Conservation (phyloP, 225 moss, liverwort and hornwort species). For the Straminergon stramineum region DNA sequence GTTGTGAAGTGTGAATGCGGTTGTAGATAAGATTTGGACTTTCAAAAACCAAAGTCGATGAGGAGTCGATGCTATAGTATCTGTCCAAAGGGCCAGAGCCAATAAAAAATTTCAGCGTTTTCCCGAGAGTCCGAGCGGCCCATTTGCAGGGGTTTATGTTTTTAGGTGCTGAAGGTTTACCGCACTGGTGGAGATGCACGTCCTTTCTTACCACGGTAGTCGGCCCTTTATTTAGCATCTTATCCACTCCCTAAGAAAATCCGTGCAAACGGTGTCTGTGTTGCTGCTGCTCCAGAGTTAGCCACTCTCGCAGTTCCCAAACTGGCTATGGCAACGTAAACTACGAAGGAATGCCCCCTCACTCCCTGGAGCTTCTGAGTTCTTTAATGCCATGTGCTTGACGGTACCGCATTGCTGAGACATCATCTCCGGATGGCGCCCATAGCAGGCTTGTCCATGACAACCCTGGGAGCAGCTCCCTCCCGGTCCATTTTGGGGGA, state of each 20-base stretch:
- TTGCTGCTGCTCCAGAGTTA: background rate
- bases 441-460: background rate
- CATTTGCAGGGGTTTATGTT: background rate
- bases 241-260: background rate
- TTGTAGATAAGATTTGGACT: no score
- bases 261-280: background rate
- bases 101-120: no score
- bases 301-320: background rate
- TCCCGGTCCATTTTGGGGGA: background rate
- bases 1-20: no score
- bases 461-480: background rate
- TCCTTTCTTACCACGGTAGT: background rate
- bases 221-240: background rate
- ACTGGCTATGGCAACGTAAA: background rate
- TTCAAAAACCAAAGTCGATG: no score
- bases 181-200: background rate
- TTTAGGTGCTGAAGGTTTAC: background rate
- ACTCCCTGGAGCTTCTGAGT: background rate
- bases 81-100: no score
- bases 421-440: background rate
- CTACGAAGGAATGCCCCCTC: background rate
- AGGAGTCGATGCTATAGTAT: no score
- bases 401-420: background rate
- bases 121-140: no score
- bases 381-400: background rate